A percentile compares a stretch with the other conserved stretches of the same genome.
Conservation (phyloP, 345 rosid genomes). For the Hibiscus trionum region DNA sequence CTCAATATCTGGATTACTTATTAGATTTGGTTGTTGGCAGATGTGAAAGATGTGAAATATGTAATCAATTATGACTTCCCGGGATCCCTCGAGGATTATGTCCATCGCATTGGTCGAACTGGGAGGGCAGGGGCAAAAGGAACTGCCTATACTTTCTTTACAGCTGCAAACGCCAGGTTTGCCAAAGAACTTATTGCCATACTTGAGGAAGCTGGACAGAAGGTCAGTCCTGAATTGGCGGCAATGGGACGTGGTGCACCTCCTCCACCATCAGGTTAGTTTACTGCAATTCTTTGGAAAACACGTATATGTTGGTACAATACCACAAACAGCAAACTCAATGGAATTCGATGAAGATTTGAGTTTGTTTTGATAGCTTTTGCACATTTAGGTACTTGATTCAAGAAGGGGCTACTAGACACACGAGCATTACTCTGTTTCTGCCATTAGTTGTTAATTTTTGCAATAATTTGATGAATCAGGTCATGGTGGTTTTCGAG, state of each 20-base stretch:
- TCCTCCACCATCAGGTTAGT: slow-evolving; percentile 81
- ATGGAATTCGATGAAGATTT: neutral
- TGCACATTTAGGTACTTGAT: neutral
- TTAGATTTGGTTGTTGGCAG: slow-evolving; percentile 31
- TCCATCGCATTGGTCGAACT: slow-evolving; percentile 94
- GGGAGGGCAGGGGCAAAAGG: slow-evolving; percentile 99
- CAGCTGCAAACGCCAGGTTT: slow-evolving; percentile 90
- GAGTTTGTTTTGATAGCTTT: neutral
- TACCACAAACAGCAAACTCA: neutral
- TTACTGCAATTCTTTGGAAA: neutral
- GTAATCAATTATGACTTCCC: slow-evolving; percentile 98
- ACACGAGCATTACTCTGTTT: neutral
- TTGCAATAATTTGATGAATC: slow-evolving; percentile 8
- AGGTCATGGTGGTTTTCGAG: slow-evolving; percentile 45
- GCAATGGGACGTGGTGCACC: slow-evolving; percentile 97
- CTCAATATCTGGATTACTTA: neutral
- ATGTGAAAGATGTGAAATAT: slow-evolving; percentile 91
- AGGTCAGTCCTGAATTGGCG: slow-evolving; percentile 75
- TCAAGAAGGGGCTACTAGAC: neutral
- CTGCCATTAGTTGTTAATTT: neutral
- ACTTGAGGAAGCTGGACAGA: slow-evolving; percentile 97
- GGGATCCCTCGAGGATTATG: slow-evolving; percentile 97
- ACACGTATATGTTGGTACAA: neutral
- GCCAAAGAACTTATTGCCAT: slow-evolving; percentile 85
- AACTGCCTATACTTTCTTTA: slow-evolving; percentile 95